These are phyloP conservation scores for Talaromyces marneffei DNA, from an alignment of 2,329 filamentous ascomycete genomes.

Conservation along the genomic window DNA sequence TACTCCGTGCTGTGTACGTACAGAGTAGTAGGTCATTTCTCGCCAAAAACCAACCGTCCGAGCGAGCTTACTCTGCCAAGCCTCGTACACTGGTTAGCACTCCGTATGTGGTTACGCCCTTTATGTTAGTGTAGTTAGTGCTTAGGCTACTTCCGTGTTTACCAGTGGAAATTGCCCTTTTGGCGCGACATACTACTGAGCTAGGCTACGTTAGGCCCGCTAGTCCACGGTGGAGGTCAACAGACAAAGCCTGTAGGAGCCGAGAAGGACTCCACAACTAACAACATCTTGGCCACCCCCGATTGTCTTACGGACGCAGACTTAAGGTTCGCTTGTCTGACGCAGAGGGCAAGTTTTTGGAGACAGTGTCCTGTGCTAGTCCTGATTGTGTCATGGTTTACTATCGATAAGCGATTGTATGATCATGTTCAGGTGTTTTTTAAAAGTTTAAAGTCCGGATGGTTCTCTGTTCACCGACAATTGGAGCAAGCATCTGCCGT, in stretches of 20 bases:
- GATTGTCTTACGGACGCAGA: background rate
- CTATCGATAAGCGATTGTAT: background rate
- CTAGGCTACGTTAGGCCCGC: background rate
- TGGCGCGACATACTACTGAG: background rate
- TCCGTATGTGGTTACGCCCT: background rate
- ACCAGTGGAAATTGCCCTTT: conserved; percentile 5
- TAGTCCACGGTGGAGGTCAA: background rate
- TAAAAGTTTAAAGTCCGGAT: background rate
- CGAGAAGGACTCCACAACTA: background rate
- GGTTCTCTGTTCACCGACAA: background rate
- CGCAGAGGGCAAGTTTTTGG: background rate
- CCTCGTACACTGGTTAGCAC: background rate
- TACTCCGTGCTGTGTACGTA: background rate
- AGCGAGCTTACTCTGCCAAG: background rate
- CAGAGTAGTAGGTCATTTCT: background rate
- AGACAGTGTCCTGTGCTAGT: background rate
- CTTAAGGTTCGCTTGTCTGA: background rate
- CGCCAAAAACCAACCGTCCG: background rate
- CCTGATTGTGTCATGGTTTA: background rate
- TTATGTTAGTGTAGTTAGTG: background rate
- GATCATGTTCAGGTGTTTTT: background rate
- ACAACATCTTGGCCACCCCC: background rate
- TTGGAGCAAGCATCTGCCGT: background rate
- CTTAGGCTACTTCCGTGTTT: background rate
- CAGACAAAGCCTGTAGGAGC: background rate